Conservation (phyloP, 495 filamentous ascomycete genomes). For the Neohortaea acidophila region DNA sequence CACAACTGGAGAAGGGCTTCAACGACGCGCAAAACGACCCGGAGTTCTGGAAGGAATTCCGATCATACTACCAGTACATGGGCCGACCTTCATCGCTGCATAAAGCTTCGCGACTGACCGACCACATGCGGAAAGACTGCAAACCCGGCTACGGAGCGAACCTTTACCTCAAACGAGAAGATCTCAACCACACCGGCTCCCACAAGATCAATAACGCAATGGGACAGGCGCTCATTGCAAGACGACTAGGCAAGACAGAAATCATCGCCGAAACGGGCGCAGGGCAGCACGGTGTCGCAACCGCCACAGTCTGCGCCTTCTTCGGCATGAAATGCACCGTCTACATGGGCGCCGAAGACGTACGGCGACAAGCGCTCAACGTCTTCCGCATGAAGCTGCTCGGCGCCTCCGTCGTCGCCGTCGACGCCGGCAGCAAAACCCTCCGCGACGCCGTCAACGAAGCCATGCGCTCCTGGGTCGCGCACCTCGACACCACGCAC, state of each 20-base stretch:
- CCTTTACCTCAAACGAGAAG: conserved; percentile 91
- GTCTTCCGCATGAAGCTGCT: conserved; percentile 96
- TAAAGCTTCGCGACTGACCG: conserved; percentile 71
- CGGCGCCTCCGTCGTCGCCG: conserved; percentile 71
- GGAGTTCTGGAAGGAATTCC: conserved; percentile 92
- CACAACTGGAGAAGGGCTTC: conserved; percentile 85
- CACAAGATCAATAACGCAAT: conserved; percentile 98
- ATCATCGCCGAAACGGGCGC: conserved; percentile 95
- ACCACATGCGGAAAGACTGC: conserved; percentile 31
- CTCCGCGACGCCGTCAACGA: conserved; percentile 95
- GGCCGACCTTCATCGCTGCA: conserved; percentile 85
- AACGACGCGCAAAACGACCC: conserved; percentile 69
- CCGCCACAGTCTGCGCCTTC: conserved; percentile 88
- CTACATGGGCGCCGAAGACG: conserved; percentile 93
- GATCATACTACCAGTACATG: conserved; percentile 96
- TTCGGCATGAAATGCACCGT: conserved; percentile 93
- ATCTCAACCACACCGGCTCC: conserved; percentile 63
- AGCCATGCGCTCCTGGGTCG: conserved; percentile 77
- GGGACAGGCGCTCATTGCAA: conserved; percentile 73
- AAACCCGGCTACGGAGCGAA: conserved; percentile 60
- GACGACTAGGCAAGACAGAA: conserved; percentile 70
- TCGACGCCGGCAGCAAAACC: conserved; percentile 71
- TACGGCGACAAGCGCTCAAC: conserved; percentile 82
- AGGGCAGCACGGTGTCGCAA: conserved; percentile 93
- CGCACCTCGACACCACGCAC: conserved; percentile 72